Base-by-base conservation (phyloP, 306 rosid genomes). In the Cicer judaicum region DNA sequence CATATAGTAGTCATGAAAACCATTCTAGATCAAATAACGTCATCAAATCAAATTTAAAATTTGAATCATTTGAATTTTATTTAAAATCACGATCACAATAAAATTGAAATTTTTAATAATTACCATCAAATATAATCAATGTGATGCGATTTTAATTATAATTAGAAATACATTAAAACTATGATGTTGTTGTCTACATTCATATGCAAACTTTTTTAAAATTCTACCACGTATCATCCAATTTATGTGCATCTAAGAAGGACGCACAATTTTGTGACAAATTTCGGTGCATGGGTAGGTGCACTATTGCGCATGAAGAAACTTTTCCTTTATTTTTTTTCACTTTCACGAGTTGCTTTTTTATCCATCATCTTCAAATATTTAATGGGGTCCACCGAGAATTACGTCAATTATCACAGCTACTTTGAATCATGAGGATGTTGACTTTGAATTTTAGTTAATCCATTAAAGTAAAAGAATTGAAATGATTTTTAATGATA, bases 401-500 rank as follows among this genome's bases (percentile, higher is more conserved):
- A 78, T 68, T 68, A 62, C 78, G 82, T 79, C 74, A 60, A 75
- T 72, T 68, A 70, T 78, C 47, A 42, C 48, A 57, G 36, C 53
- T 53, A 65, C 53, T 63, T 84, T 64, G 42, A 74, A 84, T 84
- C 52, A 85, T 85, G 70, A 71, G 43, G 71, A 78, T 85, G 80
- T 72, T 81, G 88, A 84, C 88, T 67, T 76, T 10, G 63, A 44
- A 49, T 72, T 62, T 65, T 42, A 34, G 7, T 7, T 63, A 9
- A 68, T 63, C 77, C 42, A 61, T 55, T 65, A 56, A 53, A 76
- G 84, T 48, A 39, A 76, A 65, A 65, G 50, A 13, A 24, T 12
- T 60, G n/a, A 48, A 70, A 41, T 19, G 11, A 61, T 43, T 74
- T 74, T 38, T 56, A 76, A 68, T 68, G 72, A 29, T 29, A 29